Percentiles rank a stretch among this genome's conserved stretches.
Evolutionary conservation across 805 yeast species (phyloP).

Genomic region (Starmerella cellae): DNA sequence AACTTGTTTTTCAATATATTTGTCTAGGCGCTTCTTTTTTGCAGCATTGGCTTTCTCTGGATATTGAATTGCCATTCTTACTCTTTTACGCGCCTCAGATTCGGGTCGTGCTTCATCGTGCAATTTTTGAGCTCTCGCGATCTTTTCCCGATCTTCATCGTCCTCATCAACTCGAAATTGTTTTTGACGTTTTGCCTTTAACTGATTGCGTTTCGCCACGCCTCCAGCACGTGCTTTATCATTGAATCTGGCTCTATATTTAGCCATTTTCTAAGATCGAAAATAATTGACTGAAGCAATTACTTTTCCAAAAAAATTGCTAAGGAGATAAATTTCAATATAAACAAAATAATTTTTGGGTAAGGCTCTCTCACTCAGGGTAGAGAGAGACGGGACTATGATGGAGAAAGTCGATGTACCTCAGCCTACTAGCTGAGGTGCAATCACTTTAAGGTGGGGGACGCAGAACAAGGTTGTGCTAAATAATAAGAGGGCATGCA

Average conservation of each 20-base stretch:
- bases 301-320: no score
- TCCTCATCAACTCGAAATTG: constrained; percentile 36
- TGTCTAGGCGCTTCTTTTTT: constrained; percentile 68
- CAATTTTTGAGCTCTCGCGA: constrained; percentile 2
- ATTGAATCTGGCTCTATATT: constrained; percentile 65
- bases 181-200: constrained; percentile 55
- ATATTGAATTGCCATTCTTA: constrained; percentile 16
- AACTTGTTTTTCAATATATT: constrained; percentile 44
- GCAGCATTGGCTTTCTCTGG: constrained; percentile 52
- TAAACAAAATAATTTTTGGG: no score
- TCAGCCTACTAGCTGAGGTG: no score
- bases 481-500: no score
- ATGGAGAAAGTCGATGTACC: no score
- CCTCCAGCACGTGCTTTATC: constrained; percentile 79
- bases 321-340: no score
- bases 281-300: no score
- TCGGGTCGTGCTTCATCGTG: constrained; percentile 18
- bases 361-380: no score
- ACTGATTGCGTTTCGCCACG: constrained; percentile 61
- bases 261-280: constrained; percentile 49
- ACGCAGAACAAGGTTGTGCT: no score
- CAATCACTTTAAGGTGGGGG: no score
- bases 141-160: constrained; percentile 9
- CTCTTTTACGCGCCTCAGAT: constrained; percentile 17
- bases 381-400: no score